These are phyloP conservation scores for Skeletonema tropicum DNA, from an alignment of 108 stramenopile genomes.

Conservation along the genomic window DNA sequence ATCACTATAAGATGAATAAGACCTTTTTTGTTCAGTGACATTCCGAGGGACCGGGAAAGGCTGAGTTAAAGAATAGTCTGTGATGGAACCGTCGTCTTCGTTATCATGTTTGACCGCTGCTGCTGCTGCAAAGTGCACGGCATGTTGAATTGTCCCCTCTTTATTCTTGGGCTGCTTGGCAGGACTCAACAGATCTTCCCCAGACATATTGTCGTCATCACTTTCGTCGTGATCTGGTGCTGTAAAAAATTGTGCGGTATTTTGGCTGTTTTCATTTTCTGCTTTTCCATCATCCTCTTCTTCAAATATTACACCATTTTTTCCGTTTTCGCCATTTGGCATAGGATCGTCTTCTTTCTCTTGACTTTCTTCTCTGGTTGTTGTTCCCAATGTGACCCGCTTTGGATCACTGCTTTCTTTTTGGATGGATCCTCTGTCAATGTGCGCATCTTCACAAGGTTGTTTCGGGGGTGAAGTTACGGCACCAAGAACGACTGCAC, in stretches of 20 bases:
- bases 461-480: conserved; percentile 8
- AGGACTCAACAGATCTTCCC: background rate
- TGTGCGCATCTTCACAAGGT: background rate
- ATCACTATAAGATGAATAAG: background rate
- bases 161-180: conserved; percentile 3
- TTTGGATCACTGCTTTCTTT: background rate
- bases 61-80: conserved; percentile 18
- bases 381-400: background rate
- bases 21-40: background rate
- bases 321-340: background rate
- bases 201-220: conserved; percentile 9
- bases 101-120: background rate
- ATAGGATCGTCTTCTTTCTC: background rate
- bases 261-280: conserved; percentile 2
- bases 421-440: too few species aligned
- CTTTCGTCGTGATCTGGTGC: conserved; percentile 5
- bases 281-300: background rate
- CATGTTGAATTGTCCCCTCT: background rate
- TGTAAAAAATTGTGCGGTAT: background rate
- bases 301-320: background rate
- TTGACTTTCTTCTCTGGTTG: background rate
- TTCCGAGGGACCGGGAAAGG: conserved; percentile 8
- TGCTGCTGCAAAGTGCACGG: conserved; percentile 7
- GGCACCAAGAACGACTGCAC: conserved; percentile 20
- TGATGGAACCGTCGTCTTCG: conserved; percentile 1